Percentiles rank a stretch among this genome's conserved stretches.
phyloP scores from a whole-genome alignment of 306 rosid species.

The Cercis canadensis region DNA sequence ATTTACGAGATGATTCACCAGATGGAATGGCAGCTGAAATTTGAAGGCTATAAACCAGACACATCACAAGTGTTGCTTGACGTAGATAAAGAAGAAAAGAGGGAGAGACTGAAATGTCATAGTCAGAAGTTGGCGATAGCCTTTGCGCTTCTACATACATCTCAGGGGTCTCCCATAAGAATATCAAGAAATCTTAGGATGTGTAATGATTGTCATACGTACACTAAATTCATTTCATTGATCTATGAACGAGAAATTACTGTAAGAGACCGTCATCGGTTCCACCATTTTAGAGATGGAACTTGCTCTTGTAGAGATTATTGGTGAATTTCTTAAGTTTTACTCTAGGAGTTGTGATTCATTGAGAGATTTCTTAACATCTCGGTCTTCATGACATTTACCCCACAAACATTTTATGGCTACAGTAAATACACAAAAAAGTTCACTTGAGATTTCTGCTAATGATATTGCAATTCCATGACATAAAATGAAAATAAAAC shows the following conservation, averaged over 20 bases:
- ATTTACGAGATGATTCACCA: constrained; percentile 82
- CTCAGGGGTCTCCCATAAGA: constrained; percentile 68
- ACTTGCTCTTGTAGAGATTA: constrained; percentile 81
- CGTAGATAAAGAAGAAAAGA: constrained; percentile 84
- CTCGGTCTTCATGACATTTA: constrained; percentile 12
- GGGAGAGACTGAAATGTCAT: constrained; percentile 72
- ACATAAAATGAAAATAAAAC: not conserved
- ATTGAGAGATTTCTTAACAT: not conserved
- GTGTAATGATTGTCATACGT: constrained; percentile 84
- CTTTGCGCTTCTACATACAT: constrained; percentile 72
- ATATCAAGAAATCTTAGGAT: constrained; percentile 81
- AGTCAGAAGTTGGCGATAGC: constrained; percentile 91
- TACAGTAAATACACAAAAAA: not conserved
- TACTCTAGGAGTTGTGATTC: constrained; percentile 17
- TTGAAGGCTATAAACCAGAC: constrained; percentile 78
- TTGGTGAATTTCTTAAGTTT: constrained; percentile 56
- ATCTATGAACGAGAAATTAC: constrained; percentile 69
- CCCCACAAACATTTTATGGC: not conserved
- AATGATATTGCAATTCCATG: constrained; percentile 9
- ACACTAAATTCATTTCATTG: constrained; percentile 69
- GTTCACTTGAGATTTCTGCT: constrained; percentile 6
- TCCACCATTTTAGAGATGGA: constrained; percentile 92
- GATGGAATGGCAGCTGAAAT: constrained; percentile 96
- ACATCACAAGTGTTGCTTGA: constrained; percentile 75
- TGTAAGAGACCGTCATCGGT: constrained; percentile 69